These are phyloP conservation scores for Colletotrichum tropicale DNA, from an alignment of 2,329 filamentous ascomycete genomes.

Conservation along the genomic window DNA sequence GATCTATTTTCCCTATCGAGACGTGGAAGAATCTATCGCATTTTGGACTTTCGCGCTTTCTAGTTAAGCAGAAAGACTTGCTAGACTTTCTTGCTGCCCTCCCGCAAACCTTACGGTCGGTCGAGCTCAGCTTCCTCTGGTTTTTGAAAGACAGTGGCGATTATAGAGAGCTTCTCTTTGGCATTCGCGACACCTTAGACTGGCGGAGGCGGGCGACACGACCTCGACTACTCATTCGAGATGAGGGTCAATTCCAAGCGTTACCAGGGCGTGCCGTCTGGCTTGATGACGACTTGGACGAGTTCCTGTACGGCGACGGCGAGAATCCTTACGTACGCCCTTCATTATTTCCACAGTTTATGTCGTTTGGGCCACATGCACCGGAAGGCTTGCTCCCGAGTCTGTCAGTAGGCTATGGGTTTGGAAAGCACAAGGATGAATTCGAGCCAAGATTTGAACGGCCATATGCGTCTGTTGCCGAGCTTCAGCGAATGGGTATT, in stretches of 20 bases:
- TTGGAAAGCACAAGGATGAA: background rate
- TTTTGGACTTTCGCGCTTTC: conserved; percentile 32
- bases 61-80: conserved; percentile 28
- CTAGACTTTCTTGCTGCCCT: conserved; percentile 30
- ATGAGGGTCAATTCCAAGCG: background rate
- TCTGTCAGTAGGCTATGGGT: background rate
- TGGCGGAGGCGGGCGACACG: conserved; percentile 17
- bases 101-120: conserved; percentile 28
- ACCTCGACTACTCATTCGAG: background rate
- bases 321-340: conserved; percentile 24
- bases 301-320: conserved; percentile 27
- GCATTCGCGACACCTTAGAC: conserved; percentile 23
- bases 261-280: background rate
- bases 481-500: background rate
- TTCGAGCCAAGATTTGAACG: background rate
- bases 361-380: background rate
- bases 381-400: background rate
- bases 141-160: conserved; percentile 24
- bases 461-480: background rate
- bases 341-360: background rate
- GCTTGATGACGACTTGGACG: conserved; percentile 10
- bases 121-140: conserved; percentile 36
- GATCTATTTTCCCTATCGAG: conserved; percentile 31
- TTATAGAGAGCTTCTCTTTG: conserved; percentile 21
- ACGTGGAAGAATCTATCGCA: conserved; percentile 31